Base-by-base conservation (phyloP, 805 yeast genomes). In the Ogataea nakhonphanomensis region DNA sequence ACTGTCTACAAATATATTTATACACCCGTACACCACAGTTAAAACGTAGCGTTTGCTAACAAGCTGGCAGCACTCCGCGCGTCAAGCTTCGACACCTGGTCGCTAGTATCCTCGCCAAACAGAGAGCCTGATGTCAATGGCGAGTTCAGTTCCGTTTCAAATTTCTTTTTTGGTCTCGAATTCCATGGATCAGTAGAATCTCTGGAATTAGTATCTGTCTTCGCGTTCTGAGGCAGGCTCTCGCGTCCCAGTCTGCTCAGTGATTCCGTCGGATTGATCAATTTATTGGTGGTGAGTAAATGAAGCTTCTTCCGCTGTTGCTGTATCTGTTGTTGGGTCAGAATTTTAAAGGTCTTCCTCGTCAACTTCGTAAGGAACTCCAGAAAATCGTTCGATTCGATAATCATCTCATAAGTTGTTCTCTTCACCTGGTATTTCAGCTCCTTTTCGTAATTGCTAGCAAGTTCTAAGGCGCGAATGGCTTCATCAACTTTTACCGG, bases 401-500 rank as follows among this genome's bases (percentile, higher is more conserved):
- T 70, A 25, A 85, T 60, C 87, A 93, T 84, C 57, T 89, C 95
- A 25, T 82, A 82, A 2, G 95, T 84, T 12, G 91, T 82, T 48
- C 95, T 71, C 45, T 84, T 79, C 28, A 90, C 82, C 51, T 85
- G 93, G 43, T 75, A 66, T n/a, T 82, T 78, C 40, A 90, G 70
- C 25, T 79, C 81, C 46, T 84, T 84, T 59, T 91, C 96, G 12
- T 76, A 70, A 42, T 76, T 77, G 9, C 85, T 78, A 1, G 96
- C 93, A 24, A 75, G 78, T 58, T 90, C 95, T 41, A 90, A 69
- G 7, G 85, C 70, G 39, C 82, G 70, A 22, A 91, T 76, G 0
- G 96, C 95, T 50, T 90, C 97, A 52, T 93, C 96, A 4, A 88
- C 95, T 58, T 83, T 87, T 21, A 85, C 61, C 0, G 98, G 96